These are phyloP conservation scores for Capsicum rhomboideum DNA, from an alignment of 257 asterid genomes.

Conservation along the genomic window DNA sequence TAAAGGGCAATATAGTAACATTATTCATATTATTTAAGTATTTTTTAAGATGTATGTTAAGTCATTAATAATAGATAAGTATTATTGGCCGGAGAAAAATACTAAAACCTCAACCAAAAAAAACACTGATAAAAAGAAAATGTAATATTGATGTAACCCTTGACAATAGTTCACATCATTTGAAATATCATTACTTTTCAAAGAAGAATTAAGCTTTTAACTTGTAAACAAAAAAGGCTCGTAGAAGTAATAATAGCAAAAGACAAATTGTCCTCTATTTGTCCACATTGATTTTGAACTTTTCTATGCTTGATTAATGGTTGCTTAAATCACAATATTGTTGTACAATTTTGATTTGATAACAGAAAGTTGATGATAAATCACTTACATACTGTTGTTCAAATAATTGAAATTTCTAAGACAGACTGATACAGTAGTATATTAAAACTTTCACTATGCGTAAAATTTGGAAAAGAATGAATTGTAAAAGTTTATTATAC, in stretches of 20 bases:
- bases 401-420: neutral
- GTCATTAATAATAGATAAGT: too few species aligned
- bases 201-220: neutral
- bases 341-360: neutral
- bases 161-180: neutral
- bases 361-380: neutral
- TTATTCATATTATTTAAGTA: too few species aligned
- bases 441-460: too few species aligned
- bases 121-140: neutral
- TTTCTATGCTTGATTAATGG: neutral
- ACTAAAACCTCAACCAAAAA: too few species aligned
- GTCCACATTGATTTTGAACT: neutral
- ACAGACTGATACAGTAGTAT: too few species aligned
- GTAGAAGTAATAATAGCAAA: neutral
- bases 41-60: too few species aligned
- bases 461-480: too few species aligned
- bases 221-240: neutral
- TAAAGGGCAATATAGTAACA: too few species aligned
- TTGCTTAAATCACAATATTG: neutral
- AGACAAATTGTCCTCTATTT: neutral
- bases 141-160: neutral
- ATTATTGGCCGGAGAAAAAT: too few species aligned
- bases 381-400: neutral
- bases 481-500: too few species aligned
- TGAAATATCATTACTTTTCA: neutral